Evolutionary conservation across 768 basidiomycete species (phyloP), one percentile per base, ranked within the genome.

Genomic region (Cystobasidium onofrii): DNA sequence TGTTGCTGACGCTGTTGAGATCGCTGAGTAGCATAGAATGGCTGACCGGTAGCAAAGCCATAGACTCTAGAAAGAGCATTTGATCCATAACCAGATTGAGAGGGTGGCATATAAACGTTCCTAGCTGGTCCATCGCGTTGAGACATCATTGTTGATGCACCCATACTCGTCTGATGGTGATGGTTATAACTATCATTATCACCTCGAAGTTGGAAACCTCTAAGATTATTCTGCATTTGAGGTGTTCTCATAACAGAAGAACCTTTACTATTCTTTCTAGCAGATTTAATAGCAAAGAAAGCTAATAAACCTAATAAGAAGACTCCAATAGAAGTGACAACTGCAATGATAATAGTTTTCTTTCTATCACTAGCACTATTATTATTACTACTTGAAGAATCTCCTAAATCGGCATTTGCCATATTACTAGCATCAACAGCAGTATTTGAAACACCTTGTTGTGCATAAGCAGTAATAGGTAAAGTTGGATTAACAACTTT

Each of bases 321-420:
- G 23, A 75, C 73, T 6, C 77, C 78, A 46, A 77, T 65, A 39
- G 70, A 54, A 34, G 76, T 76, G 61, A 77, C 76, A 55, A 77
- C 76, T 39, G 75, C 78, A 63, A 79, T 79, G 75, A 79, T 76
- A 74, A 78, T 78, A 34, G 64, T 79, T 63, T 75, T 76, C 46
- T 39, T 65, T 73, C 77, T 79, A 67, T 67, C 33, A 4, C 50
- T 46, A 17, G 50, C 50, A 41, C 52, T 70, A 18, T 36, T 20
- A 36, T 55, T n/a, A 39, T 54, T 60, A 64, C 25, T 20, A 55
- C 55, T 52, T 23, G 55, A 18, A 4, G 36, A 54, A 7, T 46
- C n/a, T 27, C 55, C 44, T 29, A 61, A 34, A 31, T 64, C 39
- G 4, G 63, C 63, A 29, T 31, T 27, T 17, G 34, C 63, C 25